phyloP scores from a whole-genome alignment of 306 rosid species.

The Lathyrus sativus region DNA sequence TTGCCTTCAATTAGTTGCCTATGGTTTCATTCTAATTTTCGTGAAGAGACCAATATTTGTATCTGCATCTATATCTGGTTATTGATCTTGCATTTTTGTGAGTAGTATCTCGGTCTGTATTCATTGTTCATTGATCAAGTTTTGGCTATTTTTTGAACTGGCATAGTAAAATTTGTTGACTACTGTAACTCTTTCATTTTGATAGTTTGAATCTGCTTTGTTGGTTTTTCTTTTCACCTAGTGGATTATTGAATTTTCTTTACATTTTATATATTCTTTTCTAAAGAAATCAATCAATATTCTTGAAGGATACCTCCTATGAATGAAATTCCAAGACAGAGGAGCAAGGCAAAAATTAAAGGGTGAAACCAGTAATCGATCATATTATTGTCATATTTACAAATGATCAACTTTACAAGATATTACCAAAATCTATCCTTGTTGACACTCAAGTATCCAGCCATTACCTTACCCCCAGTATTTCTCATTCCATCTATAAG shows the following conservation, averaged over 20 bases:
- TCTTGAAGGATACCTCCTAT: neutral
- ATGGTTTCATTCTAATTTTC: conserved; percentile 53
- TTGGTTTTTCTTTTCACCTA: neutral
- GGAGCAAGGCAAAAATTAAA: neutral
- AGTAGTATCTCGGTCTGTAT: conserved; percentile 39
- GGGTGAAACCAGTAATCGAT: neutral
- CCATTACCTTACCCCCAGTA: conserved; percentile 92
- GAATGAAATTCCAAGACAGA: neutral
- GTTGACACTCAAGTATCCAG: conserved; percentile 93
- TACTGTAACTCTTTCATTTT: conserved; percentile 25
- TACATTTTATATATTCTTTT: neutral
- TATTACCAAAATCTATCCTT: conserved; percentile 84
- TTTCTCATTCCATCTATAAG: conserved; percentile 97
- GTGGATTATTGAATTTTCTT: neutral
- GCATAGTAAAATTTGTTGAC: conserved; percentile 35
- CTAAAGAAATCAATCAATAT: neutral
- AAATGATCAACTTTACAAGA: conserved; percentile 39
- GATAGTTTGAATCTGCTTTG: neutral
- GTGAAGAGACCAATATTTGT: conserved; percentile 52
- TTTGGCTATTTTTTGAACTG: conserved; percentile 26
- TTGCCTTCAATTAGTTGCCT: conserved; percentile 49
- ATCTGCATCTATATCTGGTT: conserved; percentile 42
- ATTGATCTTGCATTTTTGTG: conserved; percentile 39
- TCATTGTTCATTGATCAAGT: conserved; percentile 37
- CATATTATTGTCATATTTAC: conserved; percentile 13